phyloP scores from a whole-genome alignment of 371 early-diverging fungal genomes.

The Conidiobolus incongruus region DNA sequence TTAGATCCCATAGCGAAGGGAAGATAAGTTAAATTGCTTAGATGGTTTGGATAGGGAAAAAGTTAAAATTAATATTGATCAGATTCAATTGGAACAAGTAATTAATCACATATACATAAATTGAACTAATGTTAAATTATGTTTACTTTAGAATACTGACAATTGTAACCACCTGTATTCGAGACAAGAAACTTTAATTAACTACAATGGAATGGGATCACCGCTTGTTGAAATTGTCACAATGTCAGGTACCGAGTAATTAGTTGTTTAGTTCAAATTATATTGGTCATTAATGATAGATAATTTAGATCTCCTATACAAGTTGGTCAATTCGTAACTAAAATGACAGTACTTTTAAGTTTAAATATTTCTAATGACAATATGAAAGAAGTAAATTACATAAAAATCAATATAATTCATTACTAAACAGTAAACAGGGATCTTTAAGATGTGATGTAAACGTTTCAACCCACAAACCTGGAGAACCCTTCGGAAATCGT shows the following conservation, averaged over 20 bases:
- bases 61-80: conserved; percentile 40
- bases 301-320: conserved; percentile 31
- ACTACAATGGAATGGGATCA: conserved; percentile 71
- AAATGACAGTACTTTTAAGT: conserved; percentile 40
- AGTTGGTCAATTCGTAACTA: conserved; percentile 50
- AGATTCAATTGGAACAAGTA: conserved; percentile 71
- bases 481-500: conserved; percentile 34
- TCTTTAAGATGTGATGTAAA: conserved; percentile 84
- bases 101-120: not conserved
- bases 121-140: not conserved
- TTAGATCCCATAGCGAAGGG: conserved; percentile 42
- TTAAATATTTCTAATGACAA: conserved; percentile 50
- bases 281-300: not conserved
- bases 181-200: conserved; percentile 36
- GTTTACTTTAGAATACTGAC: conserved; percentile 39
- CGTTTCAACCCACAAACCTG: conserved; percentile 42
- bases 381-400: conserved; percentile 46
- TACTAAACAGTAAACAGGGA: conserved; percentile 20
- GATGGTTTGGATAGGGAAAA: conserved; percentile 25
- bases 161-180: conserved; percentile 46
- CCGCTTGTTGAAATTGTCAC: conserved; percentile 83
- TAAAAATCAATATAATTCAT: not conserved
- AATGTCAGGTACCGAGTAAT: conserved; percentile 44
- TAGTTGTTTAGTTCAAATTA: not conserved
- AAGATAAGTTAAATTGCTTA: conserved; percentile 22